Evolutionary conservation across 1,284 basidiomycete species (phyloP).

Genomic region (Mrakiaceae sp.): DNA sequence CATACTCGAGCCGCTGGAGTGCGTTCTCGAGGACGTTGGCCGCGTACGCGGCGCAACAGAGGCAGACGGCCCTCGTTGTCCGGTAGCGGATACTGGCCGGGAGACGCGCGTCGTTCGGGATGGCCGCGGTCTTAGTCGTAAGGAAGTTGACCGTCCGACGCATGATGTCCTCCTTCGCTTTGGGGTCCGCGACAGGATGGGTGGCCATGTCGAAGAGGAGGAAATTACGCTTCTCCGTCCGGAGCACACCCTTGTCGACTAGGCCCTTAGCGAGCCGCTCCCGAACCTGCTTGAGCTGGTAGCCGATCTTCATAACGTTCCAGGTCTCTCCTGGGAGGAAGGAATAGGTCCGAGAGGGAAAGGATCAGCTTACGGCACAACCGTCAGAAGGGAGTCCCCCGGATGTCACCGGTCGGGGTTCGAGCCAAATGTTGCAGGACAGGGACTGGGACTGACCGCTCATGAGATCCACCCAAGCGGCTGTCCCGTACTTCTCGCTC

Average conservation of each 20-base stretch:
- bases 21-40: constrained; percentile 93
- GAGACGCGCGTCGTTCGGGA: constrained; percentile 55
- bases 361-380: not conserved
- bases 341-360: not conserved
- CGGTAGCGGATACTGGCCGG: constrained; percentile 69
- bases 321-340: constrained; percentile 71
- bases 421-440: not conserved
- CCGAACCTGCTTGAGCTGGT: constrained; percentile 91
- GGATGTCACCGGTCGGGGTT: not conserved
- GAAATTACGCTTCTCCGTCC: constrained; percentile 94
- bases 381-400: not conserved
- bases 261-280: constrained; percentile 94
- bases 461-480: constrained; percentile 84
- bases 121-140: constrained; percentile 68
- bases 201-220: constrained; percentile 98
- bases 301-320: constrained; percentile 98
- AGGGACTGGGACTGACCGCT: constrained; percentile 50
- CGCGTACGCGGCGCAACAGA: constrained; percentile 72
- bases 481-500: constrained; percentile 71
- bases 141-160: constrained; percentile 62
- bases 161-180: constrained; percentile 74
- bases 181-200: constrained; percentile 83
- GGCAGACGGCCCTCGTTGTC: constrained; percentile 62
- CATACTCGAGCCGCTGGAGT: constrained; percentile 71
- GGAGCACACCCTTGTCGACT: constrained; percentile 92